Evolutionary conservation across 2,329 filamentous ascomycete species (phyloP).

Genomic region (Scleromitrula shiraiana): DNA sequence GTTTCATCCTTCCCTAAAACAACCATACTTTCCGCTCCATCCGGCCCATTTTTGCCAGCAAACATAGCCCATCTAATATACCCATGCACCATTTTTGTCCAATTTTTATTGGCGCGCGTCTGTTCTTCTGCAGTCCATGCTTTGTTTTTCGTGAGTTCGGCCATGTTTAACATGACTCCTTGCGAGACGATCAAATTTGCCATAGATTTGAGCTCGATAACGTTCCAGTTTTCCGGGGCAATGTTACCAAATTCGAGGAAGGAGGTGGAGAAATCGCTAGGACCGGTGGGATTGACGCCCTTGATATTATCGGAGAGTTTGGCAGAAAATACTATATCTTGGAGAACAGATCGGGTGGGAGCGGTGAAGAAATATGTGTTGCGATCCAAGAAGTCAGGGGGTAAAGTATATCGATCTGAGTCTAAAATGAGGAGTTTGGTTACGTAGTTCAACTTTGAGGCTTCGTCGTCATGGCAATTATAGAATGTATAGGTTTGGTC

Average conservation of each 20-base stretch:
- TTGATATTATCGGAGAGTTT: slow-evolving; percentile 15
- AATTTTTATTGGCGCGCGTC: slow-evolving; percentile 19
- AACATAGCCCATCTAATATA: slow-evolving; percentile 50
- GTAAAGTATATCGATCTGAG: slow-evolving; percentile 49
- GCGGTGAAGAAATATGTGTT: slow-evolving; percentile 51
- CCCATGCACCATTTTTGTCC: slow-evolving; percentile 41
- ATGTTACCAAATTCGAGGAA: slow-evolving; percentile 13
- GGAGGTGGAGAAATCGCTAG: slow-evolving; percentile 5
- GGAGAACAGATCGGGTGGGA: slow-evolving; percentile 18
- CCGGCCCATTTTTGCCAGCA: slow-evolving; percentile 44
- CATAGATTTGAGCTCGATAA: slow-evolving; percentile 3
- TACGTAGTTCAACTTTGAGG: slow-evolving; percentile 39
- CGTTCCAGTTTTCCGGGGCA: slow-evolving; percentile 15
- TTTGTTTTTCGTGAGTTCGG: not conserved
- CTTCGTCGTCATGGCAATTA: slow-evolving; percentile 24
- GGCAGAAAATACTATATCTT: slow-evolving; percentile 11
- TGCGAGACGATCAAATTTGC: slow-evolving; percentile 1
- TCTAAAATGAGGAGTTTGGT: slow-evolving; percentile 36
- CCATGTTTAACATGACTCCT: slow-evolving; percentile 3
- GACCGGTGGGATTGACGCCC: not conserved
- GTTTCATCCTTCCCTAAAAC: slow-evolving; percentile 47
- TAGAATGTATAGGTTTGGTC: slow-evolving; percentile 12
- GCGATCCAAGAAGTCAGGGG: slow-evolving; percentile 45
- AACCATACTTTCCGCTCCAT: slow-evolving; percentile 44
- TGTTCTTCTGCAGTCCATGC: not conserved